Base-by-base conservation (phyloP, 768 basidiomycete species). In the Boletus reticuloceps region DNA sequence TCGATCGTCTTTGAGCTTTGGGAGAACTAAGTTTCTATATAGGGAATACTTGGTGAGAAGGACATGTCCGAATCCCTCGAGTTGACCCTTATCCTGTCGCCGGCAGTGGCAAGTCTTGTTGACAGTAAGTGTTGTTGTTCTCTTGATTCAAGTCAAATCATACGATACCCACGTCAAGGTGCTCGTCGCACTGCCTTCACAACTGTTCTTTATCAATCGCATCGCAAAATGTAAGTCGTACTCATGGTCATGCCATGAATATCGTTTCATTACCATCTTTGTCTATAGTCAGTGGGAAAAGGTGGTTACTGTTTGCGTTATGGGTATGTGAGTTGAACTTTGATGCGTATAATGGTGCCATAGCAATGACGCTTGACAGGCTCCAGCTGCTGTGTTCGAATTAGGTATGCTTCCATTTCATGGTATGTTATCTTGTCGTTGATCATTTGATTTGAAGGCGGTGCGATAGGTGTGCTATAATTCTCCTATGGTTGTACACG, bases 101-200 rank as follows among this genome's bases (percentile, higher is more conserved):
- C 12, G 25, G 37, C 13, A 63, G 63, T 64, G 62, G 63, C 63
- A 64, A 53, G 55, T 57, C 32, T 16, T 63, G 19, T 52, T 63
- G 53, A 63, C 62, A 1, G 63, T 61, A n/a, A 49, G 59, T 17
- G n/a, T 11, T 8, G 10, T 50, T 19, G 11, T 49, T 49, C 16
- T 32, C 20, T 20, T 7, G 22, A n/a, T 8, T 20, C 8, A n/a
- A 25, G 11, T 25, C 40, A 8, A n/a, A n/a, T 20, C 20, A 8
- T 29, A 52, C 31, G 11, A 36, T 13, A 5, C 34, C 1, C 4
- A 29, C 10, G 17, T 0, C n/a, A 36, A 63, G 62, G 40, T 20
- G 2, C 37, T 65, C 14, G 59, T 61, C 14, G 59, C 62, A 32
- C 50, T 64, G 13, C 59, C 63, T 10, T 50, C 63, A 0, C 62